Base-by-base conservation (phyloP, 2,329 filamentous ascomycete genomes). In the Colletotrichum godetiae region DNA sequence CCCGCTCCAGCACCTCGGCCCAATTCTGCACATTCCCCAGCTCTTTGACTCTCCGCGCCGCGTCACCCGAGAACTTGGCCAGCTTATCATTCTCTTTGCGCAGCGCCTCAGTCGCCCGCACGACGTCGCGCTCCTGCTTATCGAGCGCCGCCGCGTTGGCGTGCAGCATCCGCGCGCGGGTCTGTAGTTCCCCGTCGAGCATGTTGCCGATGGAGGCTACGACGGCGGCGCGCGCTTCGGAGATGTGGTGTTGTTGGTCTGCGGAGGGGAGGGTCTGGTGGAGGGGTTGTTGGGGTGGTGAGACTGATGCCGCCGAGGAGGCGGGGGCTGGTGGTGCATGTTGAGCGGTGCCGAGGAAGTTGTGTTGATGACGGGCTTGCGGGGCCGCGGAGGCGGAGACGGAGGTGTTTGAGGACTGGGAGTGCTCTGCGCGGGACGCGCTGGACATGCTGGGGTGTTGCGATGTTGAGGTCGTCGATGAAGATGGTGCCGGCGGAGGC, bases 11-110 rank as follows among this genome's bases (percentile, higher is more conserved):
- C 83, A 95, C 90, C 87, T 97, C 94, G 27, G 94, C 93, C 94
- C 94, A 97, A 81, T 95, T 95, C 86, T 96, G 93, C 79, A 96
- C 89, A 80, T 95, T 92, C 29, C 94, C 93, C 74, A 95, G 86
- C 86, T 95, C 93, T 84, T 95, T 95, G 72, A 96, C 84, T 78
- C 88, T 88, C 76, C 88, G 87, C 58, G 89, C 88, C 46, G 92
- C 91, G 71, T 87, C 88, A 76, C 89, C 88, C 5, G 91, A 91
- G 77, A 94, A 86, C 76, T 88, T 88, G 76, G 90, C 88, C 79
- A 94, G 88, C 81, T 90, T 89, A 74, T 92, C 90, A 63, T 88
- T 92, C 80, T 95, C 92, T 76, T 88, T 87, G 61, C 88, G 84
- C 80, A 95, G 82, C 2, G 81, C 88, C 1, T 86, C 88, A 6